Base-by-base conservation (phyloP, 2,329 filamentous ascomycete species). In the Mycosphaerella arachidis region DNA sequence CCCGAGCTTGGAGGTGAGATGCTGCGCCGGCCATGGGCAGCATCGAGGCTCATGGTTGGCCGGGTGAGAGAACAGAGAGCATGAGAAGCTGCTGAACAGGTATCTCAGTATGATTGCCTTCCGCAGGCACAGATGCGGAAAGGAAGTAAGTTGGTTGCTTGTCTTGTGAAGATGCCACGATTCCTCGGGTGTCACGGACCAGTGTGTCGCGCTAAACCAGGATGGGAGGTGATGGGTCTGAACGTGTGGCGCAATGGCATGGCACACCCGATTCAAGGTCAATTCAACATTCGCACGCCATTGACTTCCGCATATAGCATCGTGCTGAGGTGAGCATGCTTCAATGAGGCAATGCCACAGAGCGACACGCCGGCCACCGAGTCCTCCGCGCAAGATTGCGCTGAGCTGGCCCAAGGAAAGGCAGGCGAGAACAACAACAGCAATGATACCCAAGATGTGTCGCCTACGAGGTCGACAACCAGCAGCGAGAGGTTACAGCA, bases 1-100 rank as follows among this genome's bases (percentile, higher is more conserved):
- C 91, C 91, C 74, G 91, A 94, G 82, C 88, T 92, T 73, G 90
- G 86, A 70, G 91, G 91, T 64, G 92, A 94, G 68, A 80, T 77
- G 59, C 85, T 86, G 70, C 81, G 82, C 62, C 81, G 82, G 66
- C 78, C 78, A 65, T 79, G 75, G 66, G 77, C 79, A 59, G 81
- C 79, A 75, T 89, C 86, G 78, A 86, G 84, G 72, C 84, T 81
- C 87, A 90, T 89, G 68, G 29, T 60, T 37, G 30, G 40, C 30
- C n/a, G 13, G 31, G 40, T 1, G 7, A 18, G 40, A 5, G 8
- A 16, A n/a, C n/a, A n/a, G 13, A 18, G 13, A n/a, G 16, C 40
- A 43, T 43, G 13, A 43, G 40, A 18, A 43, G 13, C 7, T 43
- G 5, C n/a, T 20, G 20, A 50, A 2, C n/a, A 46, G 27, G 18